Percentiles rank a stretch among this genome's conserved stretches.
These are phyloP conservation scores for Keithomyces neogunnii DNA, from an alignment of 2,329 filamentous ascomycete species.

Conservation along the genomic window DNA sequence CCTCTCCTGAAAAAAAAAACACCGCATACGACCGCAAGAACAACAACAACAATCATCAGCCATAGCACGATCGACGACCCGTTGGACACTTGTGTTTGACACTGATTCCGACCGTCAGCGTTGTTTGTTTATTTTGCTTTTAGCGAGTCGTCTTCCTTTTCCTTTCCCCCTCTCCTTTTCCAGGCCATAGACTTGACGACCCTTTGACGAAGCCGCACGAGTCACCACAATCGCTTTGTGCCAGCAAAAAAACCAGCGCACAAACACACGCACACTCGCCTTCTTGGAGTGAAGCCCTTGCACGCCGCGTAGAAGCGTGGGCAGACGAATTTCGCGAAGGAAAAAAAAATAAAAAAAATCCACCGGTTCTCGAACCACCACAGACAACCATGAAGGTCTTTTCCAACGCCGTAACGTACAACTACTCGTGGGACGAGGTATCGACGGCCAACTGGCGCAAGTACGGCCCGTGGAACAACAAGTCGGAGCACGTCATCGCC, in stretches of 20 bases:
- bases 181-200: not conserved
- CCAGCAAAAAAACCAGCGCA: not conserved
- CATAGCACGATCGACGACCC: not conserved
- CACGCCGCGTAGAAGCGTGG: too few relatives aligned
- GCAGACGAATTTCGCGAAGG: not conserved
- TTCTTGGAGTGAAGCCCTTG: not conserved
- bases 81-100: not conserved
- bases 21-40: not conserved
- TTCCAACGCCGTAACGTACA: slow-evolving; percentile 77
- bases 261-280: slow-evolving; percentile 1
- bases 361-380: not conserved
- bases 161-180: not conserved
- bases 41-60: not conserved
- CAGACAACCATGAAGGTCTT: slow-evolving; percentile 78
- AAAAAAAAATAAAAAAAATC: not conserved
- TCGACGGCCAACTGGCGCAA: slow-evolving; percentile 97
- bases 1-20: not conserved
- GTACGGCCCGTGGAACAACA: slow-evolving; percentile 98
- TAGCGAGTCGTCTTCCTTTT: slow-evolving; percentile 3
- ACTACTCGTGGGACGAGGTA: slow-evolving; percentile 98
- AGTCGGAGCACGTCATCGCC: slow-evolving; percentile 91
- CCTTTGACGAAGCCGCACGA: not conserved
- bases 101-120: not conserved
- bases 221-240: not conserved
- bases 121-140: not conserved